Evolutionary conservation across 1,284 basidiomycete genomes (phyloP), one percentile per base, ranked within the genome.

Genomic region (Tremellales sp.): DNA sequence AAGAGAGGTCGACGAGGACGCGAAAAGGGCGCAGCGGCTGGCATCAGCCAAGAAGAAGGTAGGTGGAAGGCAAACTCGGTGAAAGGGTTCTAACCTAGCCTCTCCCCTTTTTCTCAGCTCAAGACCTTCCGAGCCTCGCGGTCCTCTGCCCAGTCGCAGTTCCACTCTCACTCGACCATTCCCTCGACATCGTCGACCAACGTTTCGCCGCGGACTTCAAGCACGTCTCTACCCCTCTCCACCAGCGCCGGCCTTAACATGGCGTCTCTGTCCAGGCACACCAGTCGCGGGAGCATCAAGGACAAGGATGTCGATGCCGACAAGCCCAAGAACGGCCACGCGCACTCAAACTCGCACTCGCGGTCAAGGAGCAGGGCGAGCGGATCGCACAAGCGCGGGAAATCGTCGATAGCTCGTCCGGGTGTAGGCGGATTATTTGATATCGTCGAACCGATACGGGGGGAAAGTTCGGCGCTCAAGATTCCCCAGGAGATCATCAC

Each of bases 41-140:
- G 56, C 61, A 19, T 54, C 65, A 16, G 67, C 67, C 3, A 54
- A 56, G 47, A 66, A 63, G 40, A 68, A 66, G 60, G 67, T 66
- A 46, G 45, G 58, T 48, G 18, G n/a, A 5, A 32, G n/a, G n/a
- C 26, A 32, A 16, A 18, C 25, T 8, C 16, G 5, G 34, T 6
- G 25, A 6, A 6, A 18, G 2, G 28, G 24, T 13, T 22, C 12
- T 9, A 7, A 47, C 10, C 27, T 24, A 14, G 21, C 16, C 33
- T 14, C 6, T 31, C 16, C 16, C 6, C 16, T 22, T 33, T 27
- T 18, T 35, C 32, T 8, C 53, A 70, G 67, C 56, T 70, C 18
- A 61, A 65, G 38, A 58, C 57, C 26, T 70, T 65, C 43, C 63
- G 68, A 19, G 66, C 66, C 12, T 57, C 60, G 7, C 56, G 63